These are phyloP conservation scores for Rubus parviflorus DNA, from an alignment of 306 rosid species.

Conservation along the genomic window DNA sequence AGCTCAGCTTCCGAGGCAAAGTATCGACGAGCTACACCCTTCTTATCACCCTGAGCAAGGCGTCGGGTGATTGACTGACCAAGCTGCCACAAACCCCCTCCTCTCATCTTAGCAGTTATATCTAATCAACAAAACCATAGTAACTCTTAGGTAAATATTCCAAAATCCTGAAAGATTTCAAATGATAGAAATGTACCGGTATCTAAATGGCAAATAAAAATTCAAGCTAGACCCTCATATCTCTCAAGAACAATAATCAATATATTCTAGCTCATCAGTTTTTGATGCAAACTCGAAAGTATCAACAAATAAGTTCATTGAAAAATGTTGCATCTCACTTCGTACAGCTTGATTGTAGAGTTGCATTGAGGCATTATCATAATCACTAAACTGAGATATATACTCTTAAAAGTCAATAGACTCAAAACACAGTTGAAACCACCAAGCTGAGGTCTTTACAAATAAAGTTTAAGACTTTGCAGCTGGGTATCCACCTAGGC, in stretches of 20 bases:
- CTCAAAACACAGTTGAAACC: background rate
- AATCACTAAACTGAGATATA: background rate
- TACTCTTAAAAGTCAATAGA: background rate
- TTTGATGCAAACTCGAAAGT: background rate
- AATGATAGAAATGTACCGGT: background rate
- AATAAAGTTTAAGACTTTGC: background rate
- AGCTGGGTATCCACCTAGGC: background rate
- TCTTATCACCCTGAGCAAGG: conserved; percentile 72
- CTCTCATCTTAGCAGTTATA: conserved; percentile 16
- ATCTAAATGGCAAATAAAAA: background rate
- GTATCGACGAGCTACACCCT: conserved; percentile 66
- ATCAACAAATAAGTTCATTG: background rate
- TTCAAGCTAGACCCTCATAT: background rate
- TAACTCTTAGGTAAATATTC: background rate
- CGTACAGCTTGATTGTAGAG: background rate
- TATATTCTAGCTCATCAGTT: background rate
- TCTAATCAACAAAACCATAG: conserved; percentile 4
- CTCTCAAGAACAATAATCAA: background rate
- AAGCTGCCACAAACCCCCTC: conserved; percentile 26
- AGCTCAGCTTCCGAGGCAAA: conserved; percentile 74
- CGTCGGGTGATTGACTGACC: conserved; percentile 87
- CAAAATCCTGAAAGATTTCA: background rate
- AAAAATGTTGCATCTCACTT: background rate
- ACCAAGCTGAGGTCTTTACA: conserved; percentile 16
- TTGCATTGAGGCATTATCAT: conserved; percentile 1